Conservation (phyloP, 2,329 filamentous ascomycete genomes). For the Xylaria sp. region DNA sequence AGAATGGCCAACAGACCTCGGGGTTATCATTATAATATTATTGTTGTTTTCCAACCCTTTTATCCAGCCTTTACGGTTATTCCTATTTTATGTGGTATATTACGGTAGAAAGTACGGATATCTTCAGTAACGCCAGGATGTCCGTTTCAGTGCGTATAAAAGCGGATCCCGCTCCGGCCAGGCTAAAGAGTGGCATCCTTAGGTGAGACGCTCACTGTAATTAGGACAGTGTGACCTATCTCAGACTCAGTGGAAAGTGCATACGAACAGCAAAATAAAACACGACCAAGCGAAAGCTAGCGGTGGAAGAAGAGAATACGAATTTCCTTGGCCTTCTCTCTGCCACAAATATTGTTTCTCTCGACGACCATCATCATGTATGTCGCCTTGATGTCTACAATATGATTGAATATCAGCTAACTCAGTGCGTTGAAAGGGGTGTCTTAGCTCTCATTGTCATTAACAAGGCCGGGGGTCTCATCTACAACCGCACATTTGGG, state of each 20-base stretch:
- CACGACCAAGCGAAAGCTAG: conserved; percentile 4
- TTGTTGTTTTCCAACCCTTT: too few relatives aligned
- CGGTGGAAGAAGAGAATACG: not conserved
- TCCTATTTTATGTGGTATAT: too few relatives aligned
- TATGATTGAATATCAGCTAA: conserved; percentile 18
- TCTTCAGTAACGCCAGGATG: not conserved
- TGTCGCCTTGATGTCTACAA: not conserved
- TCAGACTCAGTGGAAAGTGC: not conserved
- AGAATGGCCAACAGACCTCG: too few relatives aligned
- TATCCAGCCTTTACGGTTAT: too few relatives aligned
- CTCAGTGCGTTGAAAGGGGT: conserved; percentile 68
- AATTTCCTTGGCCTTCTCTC: not conserved
- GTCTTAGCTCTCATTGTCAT: conserved; percentile 97
- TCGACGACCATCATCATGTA: conserved; percentile 25
- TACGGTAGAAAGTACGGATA: too few relatives aligned
- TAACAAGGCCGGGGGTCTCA: conserved; percentile 96
- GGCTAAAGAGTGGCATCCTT: too few relatives aligned
- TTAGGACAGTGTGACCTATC: not conserved
- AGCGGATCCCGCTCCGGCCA: too few relatives aligned
- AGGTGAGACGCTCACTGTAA: too few relatives aligned
- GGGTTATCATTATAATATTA: too few relatives aligned
- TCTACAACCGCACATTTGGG: conserved; percentile 96
- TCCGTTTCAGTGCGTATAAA: too few relatives aligned
- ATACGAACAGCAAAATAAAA: not conserved
- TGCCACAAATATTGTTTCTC: not conserved